phyloP scores from a whole-genome alignment of 257 asterid species.

The Echium plantagineum region DNA sequence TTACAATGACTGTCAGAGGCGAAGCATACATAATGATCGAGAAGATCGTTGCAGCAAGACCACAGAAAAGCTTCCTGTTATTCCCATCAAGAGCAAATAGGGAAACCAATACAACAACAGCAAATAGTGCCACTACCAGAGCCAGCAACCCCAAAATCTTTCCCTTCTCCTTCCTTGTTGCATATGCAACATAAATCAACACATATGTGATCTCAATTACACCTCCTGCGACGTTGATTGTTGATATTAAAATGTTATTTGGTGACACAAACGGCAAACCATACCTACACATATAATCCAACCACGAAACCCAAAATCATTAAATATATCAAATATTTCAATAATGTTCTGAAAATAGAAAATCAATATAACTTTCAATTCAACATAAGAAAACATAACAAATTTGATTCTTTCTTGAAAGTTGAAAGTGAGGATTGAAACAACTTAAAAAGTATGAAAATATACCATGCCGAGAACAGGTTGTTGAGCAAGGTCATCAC shows the following conservation, averaged over 20 bases:
- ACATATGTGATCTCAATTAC: conserved; percentile 46
- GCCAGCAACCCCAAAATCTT: conserved; percentile 41
- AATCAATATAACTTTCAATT: not conserved
- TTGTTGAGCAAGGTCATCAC: conserved; percentile 81
- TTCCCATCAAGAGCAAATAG: conserved; percentile 54
- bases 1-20: conserved; percentile 63
- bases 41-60: conserved; percentile 65
- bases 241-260: conserved; percentile 59
- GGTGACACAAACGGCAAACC: conserved; percentile 90
- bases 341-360: too few relatives aligned
- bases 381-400: too few relatives aligned
- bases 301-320: not conserved
- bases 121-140: conserved; percentile 34
- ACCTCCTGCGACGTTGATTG: conserved; percentile 66
- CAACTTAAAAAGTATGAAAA: conserved; percentile 1
- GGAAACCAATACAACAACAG: conserved; percentile 40
- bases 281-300: conserved; percentile 40
- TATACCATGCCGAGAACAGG: conserved; percentile 71
- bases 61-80: conserved; percentile 52
- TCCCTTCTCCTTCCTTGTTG: conserved; percentile 46
- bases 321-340: not conserved
- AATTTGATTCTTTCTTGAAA: too few relatives aligned
- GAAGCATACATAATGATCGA: conserved; percentile 82
- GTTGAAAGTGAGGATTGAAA: too few relatives aligned
- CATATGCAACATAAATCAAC: conserved; percentile 41